Evolutionary conservation across 208 protist species (phyloP).

Genomic region (Crithidia expoeki): DNA sequence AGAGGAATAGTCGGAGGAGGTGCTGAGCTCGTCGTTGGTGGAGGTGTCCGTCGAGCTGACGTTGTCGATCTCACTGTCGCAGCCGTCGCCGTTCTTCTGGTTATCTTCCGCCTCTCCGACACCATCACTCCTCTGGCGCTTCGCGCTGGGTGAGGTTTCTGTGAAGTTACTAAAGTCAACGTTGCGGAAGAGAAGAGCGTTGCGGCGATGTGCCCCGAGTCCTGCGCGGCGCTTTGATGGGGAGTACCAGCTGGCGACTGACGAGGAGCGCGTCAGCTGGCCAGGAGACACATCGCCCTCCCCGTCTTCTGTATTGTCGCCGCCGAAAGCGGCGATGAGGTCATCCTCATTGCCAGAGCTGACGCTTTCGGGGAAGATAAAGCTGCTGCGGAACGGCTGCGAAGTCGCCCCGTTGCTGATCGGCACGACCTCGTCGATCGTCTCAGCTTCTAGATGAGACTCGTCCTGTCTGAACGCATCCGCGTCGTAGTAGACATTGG

Average conservation of each 20-base stretch:
- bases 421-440: background rate
- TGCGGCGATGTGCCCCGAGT: constrained; percentile 19
- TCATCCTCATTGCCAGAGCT: background rate
- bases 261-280: background rate
- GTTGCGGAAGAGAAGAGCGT: constrained; percentile 15
- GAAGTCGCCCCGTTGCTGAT: background rate
- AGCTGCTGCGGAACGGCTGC: background rate
- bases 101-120: background rate
- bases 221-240: constrained; percentile 20
- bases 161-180: background rate
- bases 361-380: background rate
- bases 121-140: background rate
- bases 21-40: background rate
- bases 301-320: background rate
- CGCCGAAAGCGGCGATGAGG: background rate
- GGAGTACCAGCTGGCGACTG: constrained; percentile 22
- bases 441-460: background rate
- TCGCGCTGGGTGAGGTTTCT: background rate
- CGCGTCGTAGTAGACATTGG: too few species aligned
- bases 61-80: background rate
- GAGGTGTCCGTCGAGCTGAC: background rate
- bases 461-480: too few species aligned
- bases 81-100: background rate
- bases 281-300: background rate
- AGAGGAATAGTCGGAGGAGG: background rate